A percentile compares a stretch with the other conserved stretches of the same genome.
Evolutionary conservation across 805 yeast species (phyloP).

Genomic region (Saccharomycopsis fibuligera): DNA sequence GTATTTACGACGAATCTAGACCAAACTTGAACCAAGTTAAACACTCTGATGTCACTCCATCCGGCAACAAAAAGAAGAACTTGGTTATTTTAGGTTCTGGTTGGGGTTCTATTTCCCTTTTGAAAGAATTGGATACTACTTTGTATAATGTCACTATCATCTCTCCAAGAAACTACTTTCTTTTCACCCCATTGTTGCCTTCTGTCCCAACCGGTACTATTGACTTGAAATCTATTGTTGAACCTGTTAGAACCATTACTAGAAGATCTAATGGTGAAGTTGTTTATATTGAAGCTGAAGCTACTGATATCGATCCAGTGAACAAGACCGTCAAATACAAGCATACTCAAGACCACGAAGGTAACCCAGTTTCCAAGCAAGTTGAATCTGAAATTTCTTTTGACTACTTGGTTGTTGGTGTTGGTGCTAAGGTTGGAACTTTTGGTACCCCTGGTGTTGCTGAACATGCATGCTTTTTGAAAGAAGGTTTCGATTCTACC

Average conservation of each 20-base stretch:
- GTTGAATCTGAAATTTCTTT: constrained; percentile 42
- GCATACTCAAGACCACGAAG: constrained; percentile 37
- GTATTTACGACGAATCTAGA: constrained; percentile 54
- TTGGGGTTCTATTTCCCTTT: constrained; percentile 87
- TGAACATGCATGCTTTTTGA: constrained; percentile 81
- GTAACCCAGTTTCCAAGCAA: constrained; percentile 25
- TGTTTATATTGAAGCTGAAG: constrained; percentile 83
- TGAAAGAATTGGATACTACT: constrained; percentile 79
- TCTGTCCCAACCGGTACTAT: constrained; percentile 93
- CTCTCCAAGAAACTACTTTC: constrained; percentile 91
- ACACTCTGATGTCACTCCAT: constrained; percentile 40
- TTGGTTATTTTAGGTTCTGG: constrained; percentile 80
- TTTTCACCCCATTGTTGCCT: constrained; percentile 93
- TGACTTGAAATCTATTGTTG: constrained; percentile 85
- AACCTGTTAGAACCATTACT: constrained; percentile 84
- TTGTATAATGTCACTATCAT: constrained; percentile 83
- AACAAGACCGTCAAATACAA: constrained; percentile 58
- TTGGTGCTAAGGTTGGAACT: constrained; percentile 92
- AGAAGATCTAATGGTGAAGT: constrained; percentile 76
- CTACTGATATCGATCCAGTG: constrained; percentile 71
- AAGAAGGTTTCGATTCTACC: constrained; percentile 85
- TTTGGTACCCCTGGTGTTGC: constrained; percentile 93
- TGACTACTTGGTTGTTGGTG: constrained; percentile 86
- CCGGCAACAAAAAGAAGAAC: constrained; percentile 38
- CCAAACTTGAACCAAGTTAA: constrained; percentile 60